Evolutionary conservation across 441 rosid genomes (phyloP).

Genomic region (Raphanus hybrid): DNA sequence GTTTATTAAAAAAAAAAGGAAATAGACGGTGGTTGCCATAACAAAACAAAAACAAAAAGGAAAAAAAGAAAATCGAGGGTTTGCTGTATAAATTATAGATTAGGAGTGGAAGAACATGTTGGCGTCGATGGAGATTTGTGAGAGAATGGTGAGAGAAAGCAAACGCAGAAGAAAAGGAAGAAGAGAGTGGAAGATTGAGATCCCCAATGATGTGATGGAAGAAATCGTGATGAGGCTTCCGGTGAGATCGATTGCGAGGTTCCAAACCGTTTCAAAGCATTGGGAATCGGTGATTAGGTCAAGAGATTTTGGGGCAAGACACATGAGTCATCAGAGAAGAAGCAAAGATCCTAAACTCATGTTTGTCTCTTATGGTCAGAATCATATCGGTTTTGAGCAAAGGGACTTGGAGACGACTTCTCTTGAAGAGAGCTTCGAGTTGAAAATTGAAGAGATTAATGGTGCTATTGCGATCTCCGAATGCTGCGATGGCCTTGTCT

Average conservation of each 20-base stretch:
- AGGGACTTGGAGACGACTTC: not conserved
- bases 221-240: too few relatives aligned
- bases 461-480: not conserved
- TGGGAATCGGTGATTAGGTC: too few relatives aligned
- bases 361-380: not conserved
- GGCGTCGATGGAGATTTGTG: not conserved
- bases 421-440: not conserved
- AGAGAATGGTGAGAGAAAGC: not conserved
- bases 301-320: not conserved
- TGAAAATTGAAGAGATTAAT: not conserved
- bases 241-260: too few relatives aligned
- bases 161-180: not conserved
- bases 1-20: not conserved
- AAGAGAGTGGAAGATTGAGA: not conserved
- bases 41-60: not conserved
- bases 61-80: not conserved
- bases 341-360: not conserved
- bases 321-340: not conserved
- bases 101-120: not conserved
- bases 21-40: not conserved
- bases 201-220: too few relatives aligned
- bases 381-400: not conserved
- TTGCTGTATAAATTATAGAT: not conserved
- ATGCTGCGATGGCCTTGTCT: not conserved
- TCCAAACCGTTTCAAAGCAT: too few relatives aligned